These are phyloP conservation scores for Xylariomycetidae sp. DNA, from an alignment of 2,329 filamentous ascomycete species.

Conservation along the genomic window DNA sequence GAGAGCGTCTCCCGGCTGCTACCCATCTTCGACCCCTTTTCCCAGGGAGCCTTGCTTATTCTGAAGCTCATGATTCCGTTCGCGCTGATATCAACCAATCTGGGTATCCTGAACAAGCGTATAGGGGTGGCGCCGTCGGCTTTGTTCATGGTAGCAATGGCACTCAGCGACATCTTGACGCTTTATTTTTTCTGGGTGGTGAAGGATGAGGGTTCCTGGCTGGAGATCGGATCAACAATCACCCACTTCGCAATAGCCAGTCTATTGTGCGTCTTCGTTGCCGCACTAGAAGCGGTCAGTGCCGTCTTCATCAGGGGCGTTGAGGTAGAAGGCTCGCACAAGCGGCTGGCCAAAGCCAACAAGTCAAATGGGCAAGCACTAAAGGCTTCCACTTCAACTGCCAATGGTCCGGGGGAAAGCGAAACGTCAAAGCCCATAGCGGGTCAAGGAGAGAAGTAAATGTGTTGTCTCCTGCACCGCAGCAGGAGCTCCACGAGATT, in stretches of 20 bases:
- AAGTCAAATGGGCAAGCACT: conserved; percentile 8
- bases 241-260: conserved; percentile 94
- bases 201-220: conserved; percentile 90
- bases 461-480: too few relatives aligned
- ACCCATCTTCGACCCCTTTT: conserved; percentile 90
- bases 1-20: conserved; percentile 84
- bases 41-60: conserved; percentile 78
- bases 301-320: conserved; percentile 77
- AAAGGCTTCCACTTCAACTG: too few relatives aligned
- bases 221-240: conserved; percentile 96
- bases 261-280: conserved; percentile 83
- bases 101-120: conserved; percentile 84
- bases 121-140: conserved; percentile 81
- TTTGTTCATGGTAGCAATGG: conserved; percentile 92
- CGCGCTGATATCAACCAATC: conserved; percentile 81
- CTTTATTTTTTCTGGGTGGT: conserved; percentile 98
- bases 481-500: too few relatives aligned
- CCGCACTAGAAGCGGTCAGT: conserved; percentile 77
- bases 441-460: too few relatives aligned
- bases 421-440: too few relatives aligned
- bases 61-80: conserved; percentile 93
- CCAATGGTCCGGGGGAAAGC: too few relatives aligned
- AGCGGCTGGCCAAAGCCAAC: conserved; percentile 1
- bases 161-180: conserved; percentile 83
- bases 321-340: conserved; percentile 45